A percentile compares a stretch with the other conserved stretches of the same genome.
phyloP scores from a whole-genome alignment of 306 rosid species.

The Prunus davidiana region DNA sequence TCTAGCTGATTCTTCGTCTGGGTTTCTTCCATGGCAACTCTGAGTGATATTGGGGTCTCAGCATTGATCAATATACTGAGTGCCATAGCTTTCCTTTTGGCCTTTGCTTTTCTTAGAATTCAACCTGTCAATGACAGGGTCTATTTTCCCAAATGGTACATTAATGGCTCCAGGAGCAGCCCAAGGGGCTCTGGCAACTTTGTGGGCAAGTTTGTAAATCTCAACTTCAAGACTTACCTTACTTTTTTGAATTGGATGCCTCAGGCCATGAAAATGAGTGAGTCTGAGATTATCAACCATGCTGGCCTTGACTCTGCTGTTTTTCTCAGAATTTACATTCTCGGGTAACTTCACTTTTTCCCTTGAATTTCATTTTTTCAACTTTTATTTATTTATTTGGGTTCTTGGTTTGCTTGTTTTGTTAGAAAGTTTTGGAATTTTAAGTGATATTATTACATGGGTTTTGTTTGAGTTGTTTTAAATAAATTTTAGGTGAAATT shows the following conservation, averaged over 20 bases:
- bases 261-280: slow-evolving; percentile 76
- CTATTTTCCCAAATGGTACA: slow-evolving; percentile 89
- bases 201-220: slow-evolving; percentile 81
- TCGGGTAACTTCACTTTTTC: slow-evolving; percentile 52
- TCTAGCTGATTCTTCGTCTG: slow-evolving; percentile 9
- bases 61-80: slow-evolving; percentile 69
- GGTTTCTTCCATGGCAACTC: slow-evolving; percentile 66
- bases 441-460: too few relatives aligned
- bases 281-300: slow-evolving; percentile 73
- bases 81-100: slow-evolving; percentile 77
- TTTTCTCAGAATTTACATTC: slow-evolving; percentile 84
- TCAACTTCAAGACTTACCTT: slow-evolving; percentile 67
- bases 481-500: neutral
- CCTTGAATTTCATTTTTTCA: neutral
- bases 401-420: neutral
- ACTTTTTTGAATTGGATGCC: slow-evolving; percentile 97
- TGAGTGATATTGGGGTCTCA: slow-evolving; percentile 85
- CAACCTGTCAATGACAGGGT: slow-evolving; percentile 95
- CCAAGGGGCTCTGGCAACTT: slow-evolving; percentile 67
- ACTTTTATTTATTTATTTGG: neutral
- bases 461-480: neutral
- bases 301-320: slow-evolving; percentile 98
- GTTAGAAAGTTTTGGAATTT: neutral
- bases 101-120: slow-evolving; percentile 80
- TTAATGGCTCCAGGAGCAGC: slow-evolving; percentile 61